Percentiles rank a stretch among this genome's conserved stretches.
Conservation (phyloP, 805 yeast genomes). For the Lachancea kluyveri region DNA sequence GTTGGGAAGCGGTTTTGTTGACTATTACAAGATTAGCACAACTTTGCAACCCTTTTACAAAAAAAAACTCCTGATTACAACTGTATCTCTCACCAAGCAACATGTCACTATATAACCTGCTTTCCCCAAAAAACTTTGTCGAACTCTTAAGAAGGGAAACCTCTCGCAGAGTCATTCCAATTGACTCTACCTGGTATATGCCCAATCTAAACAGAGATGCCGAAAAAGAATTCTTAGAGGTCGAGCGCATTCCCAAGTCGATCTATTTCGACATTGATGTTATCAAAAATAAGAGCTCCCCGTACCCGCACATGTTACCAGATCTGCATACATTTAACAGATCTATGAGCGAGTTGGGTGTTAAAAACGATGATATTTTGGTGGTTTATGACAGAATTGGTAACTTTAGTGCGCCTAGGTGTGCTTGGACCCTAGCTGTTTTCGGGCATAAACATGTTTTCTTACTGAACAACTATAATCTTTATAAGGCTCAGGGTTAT, state of each 20-base stretch:
- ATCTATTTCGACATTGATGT: conserved; percentile 75
- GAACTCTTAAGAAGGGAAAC: conserved; percentile 20
- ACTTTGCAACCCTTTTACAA: neutral
- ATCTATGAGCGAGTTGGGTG: conserved; percentile 50
- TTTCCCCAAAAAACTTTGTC: conserved; percentile 23
- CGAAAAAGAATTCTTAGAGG: conserved; percentile 44
- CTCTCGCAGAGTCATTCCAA: conserved; percentile 40
- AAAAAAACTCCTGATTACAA: too few species aligned
- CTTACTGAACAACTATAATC: conserved; percentile 62
- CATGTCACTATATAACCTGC: conserved; percentile 24
- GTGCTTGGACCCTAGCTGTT: conserved; percentile 80
- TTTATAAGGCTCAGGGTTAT: conserved; percentile 41
- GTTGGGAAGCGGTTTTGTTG: too few species aligned
- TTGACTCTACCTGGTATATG: conserved; percentile 92
- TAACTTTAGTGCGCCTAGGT: conserved; percentile 83
- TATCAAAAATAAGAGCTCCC: conserved; percentile 49
- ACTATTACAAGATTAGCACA: too few species aligned
- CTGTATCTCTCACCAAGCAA: too few species aligned
- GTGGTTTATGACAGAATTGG: conserved; percentile 84
- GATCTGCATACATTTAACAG: conserved; percentile 45
- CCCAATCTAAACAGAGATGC: conserved; percentile 67
- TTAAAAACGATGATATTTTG: conserved; percentile 48
- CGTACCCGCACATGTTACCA: conserved; percentile 92
- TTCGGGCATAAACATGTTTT: conserved; percentile 71
- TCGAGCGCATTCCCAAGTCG: conserved; percentile 58